Conservation (phyloP, 805 yeast genomes). For the Lachancea quebecensis region DNA sequence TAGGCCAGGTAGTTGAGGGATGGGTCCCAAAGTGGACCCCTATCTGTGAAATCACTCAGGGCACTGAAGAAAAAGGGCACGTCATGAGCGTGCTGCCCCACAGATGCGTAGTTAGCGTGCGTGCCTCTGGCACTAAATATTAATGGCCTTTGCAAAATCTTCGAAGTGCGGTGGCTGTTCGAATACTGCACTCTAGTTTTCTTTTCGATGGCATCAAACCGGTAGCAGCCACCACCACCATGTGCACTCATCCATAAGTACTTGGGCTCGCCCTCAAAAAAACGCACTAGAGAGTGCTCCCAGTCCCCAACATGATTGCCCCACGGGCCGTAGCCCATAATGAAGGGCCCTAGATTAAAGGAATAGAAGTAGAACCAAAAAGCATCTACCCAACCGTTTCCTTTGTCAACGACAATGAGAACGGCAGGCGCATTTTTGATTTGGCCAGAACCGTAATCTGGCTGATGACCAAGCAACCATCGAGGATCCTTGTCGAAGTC, state of each 20-base stretch:
- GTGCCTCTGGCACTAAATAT: conserved; percentile 92
- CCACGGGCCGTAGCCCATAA: conserved; percentile 95
- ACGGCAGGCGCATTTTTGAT: conserved; percentile 74
- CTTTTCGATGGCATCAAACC: conserved; percentile 63
- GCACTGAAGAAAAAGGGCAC: conserved; percentile 74
- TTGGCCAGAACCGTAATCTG: conserved; percentile 64
- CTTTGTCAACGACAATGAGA: conserved; percentile 80
- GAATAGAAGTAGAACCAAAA: conserved; percentile 95
- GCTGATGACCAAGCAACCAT: conserved; percentile 81
- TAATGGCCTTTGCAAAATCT: conserved; percentile 53
- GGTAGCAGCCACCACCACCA: conserved; percentile 92
- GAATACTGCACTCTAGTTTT: conserved; percentile 65
- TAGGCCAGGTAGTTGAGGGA: conserved; percentile 73
- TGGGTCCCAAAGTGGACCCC: conserved; percentile 96
- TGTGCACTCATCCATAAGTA: conserved; percentile 97
- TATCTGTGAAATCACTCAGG: conserved; percentile 84
- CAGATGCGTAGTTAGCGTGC: conserved; percentile 94
- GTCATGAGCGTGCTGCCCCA: conserved; percentile 94
- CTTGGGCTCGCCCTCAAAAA: conserved; percentile 70
- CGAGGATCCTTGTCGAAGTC: conserved; percentile 71
- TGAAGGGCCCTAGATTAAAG: conserved; percentile 91
- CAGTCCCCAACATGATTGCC: conserved; percentile 98
- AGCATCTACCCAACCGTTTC: conserved; percentile 91
- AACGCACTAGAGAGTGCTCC: conserved; percentile 91
- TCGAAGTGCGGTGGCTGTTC: conserved; percentile 70